A percentile compares a stretch with the other conserved stretches of the same genome.
phyloP scores from a whole-genome alignment of 495 filamentous ascomycete genomes.

The Lophiotrema nucula region DNA sequence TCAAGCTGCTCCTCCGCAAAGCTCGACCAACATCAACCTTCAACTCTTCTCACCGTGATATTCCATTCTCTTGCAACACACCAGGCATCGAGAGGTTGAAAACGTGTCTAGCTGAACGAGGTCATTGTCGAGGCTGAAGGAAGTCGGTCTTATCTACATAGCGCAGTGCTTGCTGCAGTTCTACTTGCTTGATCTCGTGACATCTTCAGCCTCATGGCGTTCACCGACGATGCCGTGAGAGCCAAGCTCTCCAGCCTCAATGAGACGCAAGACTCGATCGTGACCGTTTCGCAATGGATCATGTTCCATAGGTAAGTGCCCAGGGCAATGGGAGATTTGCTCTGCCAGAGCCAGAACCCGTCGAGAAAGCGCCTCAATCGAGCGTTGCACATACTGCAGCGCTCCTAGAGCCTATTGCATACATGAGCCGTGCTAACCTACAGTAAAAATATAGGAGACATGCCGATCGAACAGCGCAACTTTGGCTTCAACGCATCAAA shows the following conservation, averaged over 20 bases:
- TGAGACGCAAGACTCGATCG: constrained; percentile 94
- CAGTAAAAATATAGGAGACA: constrained; percentile 64
- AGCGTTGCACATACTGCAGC: too few relatives aligned
- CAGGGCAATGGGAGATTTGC: too few relatives aligned
- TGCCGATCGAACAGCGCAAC: constrained; percentile 78
- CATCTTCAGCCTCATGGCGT: constrained; percentile 73
- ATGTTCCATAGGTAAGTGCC: constrained; percentile 92
- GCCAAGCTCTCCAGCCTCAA: constrained; percentile 93
- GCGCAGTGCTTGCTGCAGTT: background rate
- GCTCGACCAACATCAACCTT: background rate
- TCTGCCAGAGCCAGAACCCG: too few relatives aligned
- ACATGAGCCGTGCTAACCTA: constrained; percentile 1
- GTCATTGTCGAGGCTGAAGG: too few relatives aligned
- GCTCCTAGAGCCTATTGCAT: too few relatives aligned
- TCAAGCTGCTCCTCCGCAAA: background rate
- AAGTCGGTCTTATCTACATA: background rate
- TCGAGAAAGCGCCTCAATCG: too few relatives aligned
- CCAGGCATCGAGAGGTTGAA: background rate
- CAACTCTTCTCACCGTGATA: too few relatives aligned
- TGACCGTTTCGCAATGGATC: constrained; percentile 95
- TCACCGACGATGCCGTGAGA: constrained; percentile 87
- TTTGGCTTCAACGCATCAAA: constrained; percentile 86
- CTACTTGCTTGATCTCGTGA: background rate
- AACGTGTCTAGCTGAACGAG: too few relatives aligned
- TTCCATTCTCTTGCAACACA: too few relatives aligned